Conservation (phyloP, 371 early-diverging fungal genomes). For the Paraphysoderma sedebokerense region DNA sequence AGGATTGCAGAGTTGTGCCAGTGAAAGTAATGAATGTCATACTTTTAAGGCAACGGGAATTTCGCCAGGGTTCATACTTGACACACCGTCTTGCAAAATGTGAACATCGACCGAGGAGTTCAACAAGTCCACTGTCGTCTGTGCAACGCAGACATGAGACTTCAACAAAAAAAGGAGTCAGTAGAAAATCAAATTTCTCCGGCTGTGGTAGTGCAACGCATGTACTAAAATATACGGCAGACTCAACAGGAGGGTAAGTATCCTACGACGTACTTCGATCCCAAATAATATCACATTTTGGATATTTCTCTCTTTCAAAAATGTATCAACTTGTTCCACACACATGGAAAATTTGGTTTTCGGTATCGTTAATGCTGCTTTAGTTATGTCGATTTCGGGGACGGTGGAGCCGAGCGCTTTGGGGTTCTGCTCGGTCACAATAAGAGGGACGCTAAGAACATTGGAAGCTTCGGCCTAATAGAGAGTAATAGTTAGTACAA, state of each 20-base stretch:
- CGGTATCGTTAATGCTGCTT: constrained; percentile 26
- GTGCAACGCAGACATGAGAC: constrained; percentile 86
- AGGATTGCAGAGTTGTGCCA: neutral
- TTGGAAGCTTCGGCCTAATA: constrained; percentile 34
- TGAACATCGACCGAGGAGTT: constrained; percentile 44
- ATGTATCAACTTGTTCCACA: constrained; percentile 38
- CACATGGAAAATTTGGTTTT: constrained; percentile 90
- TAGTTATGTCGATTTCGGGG: constrained; percentile 48
- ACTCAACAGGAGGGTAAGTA: constrained; percentile 1
- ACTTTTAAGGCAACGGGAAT: constrained; percentile 65
- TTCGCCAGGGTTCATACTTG: constrained; percentile 68
- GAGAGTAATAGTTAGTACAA: constrained; percentile 9
- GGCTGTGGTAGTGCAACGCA: neutral
- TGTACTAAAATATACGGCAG: too few relatives aligned
- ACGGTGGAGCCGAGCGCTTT: constrained; percentile 56
- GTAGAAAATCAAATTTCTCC: neutral
- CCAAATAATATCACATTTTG: constrained; percentile 75
- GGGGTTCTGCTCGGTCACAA: constrained; percentile 72
- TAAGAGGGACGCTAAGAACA: constrained; percentile 55
- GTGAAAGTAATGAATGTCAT: constrained; percentile 10
- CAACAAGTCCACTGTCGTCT: constrained; percentile 77
- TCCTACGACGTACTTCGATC: constrained; percentile 44
- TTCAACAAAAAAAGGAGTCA: constrained; percentile 7
- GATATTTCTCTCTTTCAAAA: constrained; percentile 32
- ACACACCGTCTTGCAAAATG: constrained; percentile 80